Base-by-base conservation (phyloP, 2,329 filamentous ascomycete genomes). In the Calonectria hawksworthii region DNA sequence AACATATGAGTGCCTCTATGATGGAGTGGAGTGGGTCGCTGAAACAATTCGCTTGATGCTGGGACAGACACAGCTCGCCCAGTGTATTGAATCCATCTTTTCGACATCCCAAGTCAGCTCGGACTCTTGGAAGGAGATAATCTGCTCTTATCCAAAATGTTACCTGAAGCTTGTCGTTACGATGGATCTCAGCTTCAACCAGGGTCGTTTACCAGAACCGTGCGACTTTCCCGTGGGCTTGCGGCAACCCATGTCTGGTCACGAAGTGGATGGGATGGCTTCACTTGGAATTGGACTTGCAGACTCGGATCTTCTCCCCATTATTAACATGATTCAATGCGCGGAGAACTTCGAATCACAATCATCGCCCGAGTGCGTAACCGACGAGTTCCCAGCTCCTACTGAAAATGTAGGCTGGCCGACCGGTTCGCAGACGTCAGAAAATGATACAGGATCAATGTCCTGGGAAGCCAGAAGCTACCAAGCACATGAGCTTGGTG, bases 141-240 rank as follows among this genome's bases (percentile, higher is more conserved):
- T 67, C 13, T 34, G 23, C 4, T 67, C 47, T 21, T 26, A 67
- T 41, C 64, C 64, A n/a, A 54, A 28, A n/a, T 67, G 32, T 30
- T 67, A 67, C 16, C 30, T 67, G n/a, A 51, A 23, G 9, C 44
- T 67, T 28, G 64, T 47, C 5, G 32, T 67, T 1, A 67, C 64
- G 3, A 67, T 67, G 64, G 64, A 67, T 41, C n/a, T 67, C 18
- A 38, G 64, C 7, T 52, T 67, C 21, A 67, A 50, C 14, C 64
- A 52, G 30, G 64, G 64, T 14, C 64, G 64, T 3, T 9, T 67
- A 4, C 64, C 64, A n/a, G 47, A 67, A 11, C 47, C 51, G 13
- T 10, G 1, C 3, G 64, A 67, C 16, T 67, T 67, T 38, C 64
- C 66, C n/a, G 1, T 28, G 13, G 56, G 56, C 18, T 23, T 61